Conservation (phyloP, 1,284 basidiomycete species). For the Stygiomarasmius scandens region DNA sequence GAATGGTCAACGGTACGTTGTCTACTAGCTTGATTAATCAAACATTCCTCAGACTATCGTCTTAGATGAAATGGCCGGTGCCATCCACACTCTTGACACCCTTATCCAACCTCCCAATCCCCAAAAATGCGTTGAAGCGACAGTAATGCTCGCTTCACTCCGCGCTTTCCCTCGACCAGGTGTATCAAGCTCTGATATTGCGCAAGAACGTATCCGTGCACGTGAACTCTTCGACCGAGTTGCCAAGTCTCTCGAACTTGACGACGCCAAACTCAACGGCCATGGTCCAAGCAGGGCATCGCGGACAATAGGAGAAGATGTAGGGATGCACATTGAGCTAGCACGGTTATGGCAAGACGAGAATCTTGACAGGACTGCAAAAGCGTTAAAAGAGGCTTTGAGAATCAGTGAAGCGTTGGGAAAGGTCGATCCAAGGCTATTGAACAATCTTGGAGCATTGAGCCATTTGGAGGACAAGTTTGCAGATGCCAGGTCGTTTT, state of each 20-base stretch:
- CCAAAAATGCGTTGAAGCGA: conserved; percentile 76
- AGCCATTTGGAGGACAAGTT: conserved; percentile 73
- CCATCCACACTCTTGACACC: conserved; percentile 86
- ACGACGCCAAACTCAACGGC: conserved; percentile 47
- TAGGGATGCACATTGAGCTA: conserved; percentile 86
- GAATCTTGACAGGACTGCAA: conserved; percentile 70
- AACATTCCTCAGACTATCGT: conserved; percentile 1
- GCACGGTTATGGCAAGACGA: conserved; percentile 87
- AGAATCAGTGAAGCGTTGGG: conserved; percentile 56
- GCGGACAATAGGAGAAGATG: conserved; percentile 69
- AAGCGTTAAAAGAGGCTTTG: conserved; percentile 75
- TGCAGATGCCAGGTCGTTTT: conserved; percentile 57
- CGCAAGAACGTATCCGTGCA: conserved; percentile 73
- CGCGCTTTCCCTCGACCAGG: conserved; percentile 80
- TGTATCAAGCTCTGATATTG: conserved; percentile 71
- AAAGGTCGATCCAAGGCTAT: conserved; percentile 62
- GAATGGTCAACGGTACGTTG: conserved; percentile 72
- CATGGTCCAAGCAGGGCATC: conserved; percentile 41
- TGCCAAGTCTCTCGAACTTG: conserved; percentile 63
- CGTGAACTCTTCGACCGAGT: conserved; percentile 83
- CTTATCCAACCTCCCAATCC: conserved; percentile 68
- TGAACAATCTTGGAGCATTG: conserved; percentile 85
- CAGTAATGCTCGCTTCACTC: conserved; percentile 87
- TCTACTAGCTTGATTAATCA: conserved; percentile 4
- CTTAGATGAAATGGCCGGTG: conserved; percentile 75